Percentiles rank a stretch among this genome's conserved stretches.
These are phyloP conservation scores for Cercophora samala DNA, from an alignment of 495 filamentous ascomycete genomes.

Conservation along the genomic window DNA sequence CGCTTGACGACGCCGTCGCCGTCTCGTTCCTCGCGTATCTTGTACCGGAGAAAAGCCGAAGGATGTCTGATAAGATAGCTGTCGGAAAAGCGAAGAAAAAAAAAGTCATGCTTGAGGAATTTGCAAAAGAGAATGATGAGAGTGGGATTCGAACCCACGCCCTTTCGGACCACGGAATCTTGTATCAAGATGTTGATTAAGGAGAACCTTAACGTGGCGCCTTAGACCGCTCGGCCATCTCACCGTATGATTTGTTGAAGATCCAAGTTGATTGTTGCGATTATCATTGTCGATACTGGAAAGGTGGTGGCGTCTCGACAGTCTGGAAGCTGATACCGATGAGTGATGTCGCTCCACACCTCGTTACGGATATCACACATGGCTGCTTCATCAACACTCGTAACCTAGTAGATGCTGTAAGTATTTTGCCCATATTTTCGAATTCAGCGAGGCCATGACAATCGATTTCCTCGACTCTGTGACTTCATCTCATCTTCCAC, in stretches of 20 bases:
- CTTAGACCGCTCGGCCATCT: neutral
- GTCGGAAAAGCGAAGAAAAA: neutral
- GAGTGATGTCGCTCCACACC: neutral
- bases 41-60: too few species aligned
- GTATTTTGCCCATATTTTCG: too few species aligned
- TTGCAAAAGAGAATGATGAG: conserved; percentile 11
- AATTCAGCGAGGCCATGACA: too few species aligned
- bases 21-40: neutral
- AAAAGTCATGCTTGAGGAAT: neutral
- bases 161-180: conserved; percentile 38
- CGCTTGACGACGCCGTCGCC: too few species aligned
- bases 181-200: neutral
- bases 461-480: too few species aligned
- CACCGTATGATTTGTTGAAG: neutral
- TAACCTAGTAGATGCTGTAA: too few species aligned
- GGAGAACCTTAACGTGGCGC: neutral
- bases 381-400: too few species aligned
- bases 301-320: neutral
- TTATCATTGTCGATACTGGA: neutral
- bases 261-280: neutral
- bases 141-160: conserved; percentile 43
- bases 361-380: neutral
- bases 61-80: too few species aligned
- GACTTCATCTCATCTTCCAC: conserved; percentile 2
- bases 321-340: neutral